Conservation (phyloP, 305 asterid species). For the Solanum hybrid region DNA sequence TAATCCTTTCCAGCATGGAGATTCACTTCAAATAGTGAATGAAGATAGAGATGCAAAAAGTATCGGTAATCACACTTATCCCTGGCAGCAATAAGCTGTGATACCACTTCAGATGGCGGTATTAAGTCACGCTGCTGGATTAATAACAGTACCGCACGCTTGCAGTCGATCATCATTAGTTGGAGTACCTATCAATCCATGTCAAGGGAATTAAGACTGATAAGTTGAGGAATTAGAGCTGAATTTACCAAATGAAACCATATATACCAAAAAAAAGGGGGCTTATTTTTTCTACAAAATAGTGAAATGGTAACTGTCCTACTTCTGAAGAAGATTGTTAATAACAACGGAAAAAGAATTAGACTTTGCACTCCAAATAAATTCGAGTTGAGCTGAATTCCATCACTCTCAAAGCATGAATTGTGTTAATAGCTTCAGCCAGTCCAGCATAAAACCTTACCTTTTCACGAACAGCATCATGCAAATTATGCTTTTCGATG, state of each 20-base stretch:
- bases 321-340: neutral
- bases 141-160: slow-evolving; percentile 68
- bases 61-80: slow-evolving; percentile 35
- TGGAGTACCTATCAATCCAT: slow-evolving; percentile 67
- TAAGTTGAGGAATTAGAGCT: neutral
- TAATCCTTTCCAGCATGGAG: slow-evolving; percentile 34
- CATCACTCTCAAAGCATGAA: neutral
- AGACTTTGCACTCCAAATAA: neutral
- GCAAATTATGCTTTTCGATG: slow-evolving; percentile 85
- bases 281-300: neutral
- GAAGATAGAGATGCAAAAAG: slow-evolving; percentile 70
- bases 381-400: neutral
- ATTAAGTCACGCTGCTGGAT: slow-evolving; percentile 62
- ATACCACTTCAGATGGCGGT: slow-evolving; percentile 78
- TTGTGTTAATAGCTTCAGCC: neutral
- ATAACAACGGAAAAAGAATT: neutral
- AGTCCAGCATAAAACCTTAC: slow-evolving; percentile 23
- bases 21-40: slow-evolving; percentile 63
- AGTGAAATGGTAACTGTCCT: neutral
- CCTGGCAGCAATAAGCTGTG: slow-evolving; percentile 60
- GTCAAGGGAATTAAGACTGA: slow-evolving; percentile 7
- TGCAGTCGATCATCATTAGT: slow-evolving; percentile 85
- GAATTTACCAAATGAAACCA: neutral
- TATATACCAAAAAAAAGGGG: neutral
- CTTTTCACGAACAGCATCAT: slow-evolving; percentile 77